Base-by-base conservation (phyloP, 768 basidiomycete genomes). In the Lepiota venenata region DNA sequence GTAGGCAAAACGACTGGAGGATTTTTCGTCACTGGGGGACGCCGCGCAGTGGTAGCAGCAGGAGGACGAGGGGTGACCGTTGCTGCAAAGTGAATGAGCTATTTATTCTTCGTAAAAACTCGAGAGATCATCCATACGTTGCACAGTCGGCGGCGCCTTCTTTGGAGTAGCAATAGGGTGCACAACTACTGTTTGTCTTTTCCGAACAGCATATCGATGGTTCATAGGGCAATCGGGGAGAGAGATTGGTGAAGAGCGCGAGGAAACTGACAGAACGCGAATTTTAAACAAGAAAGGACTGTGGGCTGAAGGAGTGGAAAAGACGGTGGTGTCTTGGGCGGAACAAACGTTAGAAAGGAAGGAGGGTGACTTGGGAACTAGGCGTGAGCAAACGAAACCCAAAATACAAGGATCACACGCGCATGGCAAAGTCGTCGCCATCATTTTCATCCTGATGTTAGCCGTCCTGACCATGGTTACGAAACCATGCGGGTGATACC, bases 381-480 rank as follows among this genome's bases (percentile, higher is more conserved):
- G 27, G 21, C 35, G 32, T 12, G 2, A 20, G 27, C 50, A 52
- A 16, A 40, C 12, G 44, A 37, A 12, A 27, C 15, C 45, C 27
- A 12, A 38, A 54, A 53, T 38, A 54, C 45, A 54, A 47, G 20
- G 52, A 39, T 54, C 52, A 54, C 32, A 32, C 32, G 32, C 32
- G 10, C 52, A 44, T 29, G n/a, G n/a, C n/a, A n/a, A n/a, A n/a
- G 36, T 54, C 14, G 45, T 47, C 52, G 21, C 38, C 52, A 47
- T 54, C 38, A 46, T 45, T 53, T 52, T 38, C 12, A 11, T 9
- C 15, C 15, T 47, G 45, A 18, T 47, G 46, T 47, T 27, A 16
- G 39, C 32, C 14, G n/a, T 35, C 20, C n/a, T 18, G 11, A n/a
- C 14, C 44, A 53, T 54, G 25, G 37, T 47, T 54, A 40, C 52